phyloP scores from a whole-genome alignment of 768 basidiomycete species.

The Fistulinella prunicolor region DNA sequence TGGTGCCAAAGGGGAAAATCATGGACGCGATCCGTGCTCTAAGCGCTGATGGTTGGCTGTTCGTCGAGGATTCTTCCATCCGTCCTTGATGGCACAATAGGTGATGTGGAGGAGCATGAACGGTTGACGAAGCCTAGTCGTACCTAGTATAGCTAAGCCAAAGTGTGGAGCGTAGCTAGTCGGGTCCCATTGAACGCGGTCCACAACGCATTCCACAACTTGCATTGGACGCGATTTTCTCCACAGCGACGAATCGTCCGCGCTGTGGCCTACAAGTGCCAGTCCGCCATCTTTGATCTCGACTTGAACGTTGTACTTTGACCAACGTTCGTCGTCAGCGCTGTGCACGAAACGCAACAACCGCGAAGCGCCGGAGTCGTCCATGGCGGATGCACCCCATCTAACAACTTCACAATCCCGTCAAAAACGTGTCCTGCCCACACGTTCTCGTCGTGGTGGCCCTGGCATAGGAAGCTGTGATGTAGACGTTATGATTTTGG shows the following conservation, averaged over 20 bases:
- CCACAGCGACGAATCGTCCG: constrained; percentile 9
- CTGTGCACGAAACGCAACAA: constrained; percentile 1
- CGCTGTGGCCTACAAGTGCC: background rate
- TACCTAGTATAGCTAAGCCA: no score
- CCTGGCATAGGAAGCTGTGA: constrained; percentile 79
- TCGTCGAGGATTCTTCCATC: constrained; percentile 8
- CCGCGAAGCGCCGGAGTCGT: constrained; percentile 13
- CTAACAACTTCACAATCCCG: constrained; percentile 39
- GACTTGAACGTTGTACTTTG: background rate
- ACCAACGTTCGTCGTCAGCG: constrained; percentile 5
- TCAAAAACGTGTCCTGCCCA: constrained; percentile 78
- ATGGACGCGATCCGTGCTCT: constrained; percentile 42
- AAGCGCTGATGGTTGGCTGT: constrained; percentile 49
- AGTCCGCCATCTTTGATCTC: constrained; percentile 4
- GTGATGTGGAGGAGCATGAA: no score
- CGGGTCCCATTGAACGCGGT: background rate
- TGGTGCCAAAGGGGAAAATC: constrained; percentile 48
- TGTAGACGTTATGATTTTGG: constrained; percentile 79
- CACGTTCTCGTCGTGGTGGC: constrained; percentile 76
- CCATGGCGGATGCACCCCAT: constrained; percentile 37
- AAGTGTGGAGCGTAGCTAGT: no score
- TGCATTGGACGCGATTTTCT: constrained; percentile 2
- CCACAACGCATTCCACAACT: constrained; percentile 12
- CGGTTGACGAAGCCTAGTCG: no score
- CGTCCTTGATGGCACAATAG: constrained; percentile 5